These are phyloP conservation scores for Phytophthora fragariaefolia DNA, from an alignment of 352 stramenopile species.

Conservation along the genomic window DNA sequence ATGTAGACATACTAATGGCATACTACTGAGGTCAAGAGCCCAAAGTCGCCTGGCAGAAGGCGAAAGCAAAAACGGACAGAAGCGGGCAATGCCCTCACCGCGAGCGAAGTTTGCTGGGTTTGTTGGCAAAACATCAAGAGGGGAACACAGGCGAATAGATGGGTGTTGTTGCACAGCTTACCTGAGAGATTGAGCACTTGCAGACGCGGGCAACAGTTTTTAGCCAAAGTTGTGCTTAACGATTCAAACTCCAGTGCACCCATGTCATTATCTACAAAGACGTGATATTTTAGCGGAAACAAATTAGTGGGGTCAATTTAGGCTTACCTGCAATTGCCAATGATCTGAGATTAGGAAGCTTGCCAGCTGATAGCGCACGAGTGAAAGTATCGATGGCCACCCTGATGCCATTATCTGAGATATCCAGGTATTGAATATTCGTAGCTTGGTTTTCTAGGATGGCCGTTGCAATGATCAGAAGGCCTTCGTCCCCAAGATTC, in stretches of 20 bases:
- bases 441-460: conserved; percentile 21
- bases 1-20: conserved; percentile 9
- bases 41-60: conserved; percentile 36
- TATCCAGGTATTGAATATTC: conserved; percentile 35
- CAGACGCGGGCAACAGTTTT: conserved; percentile 32
- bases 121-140: neutral
- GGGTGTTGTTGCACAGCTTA: conserved; percentile 9
- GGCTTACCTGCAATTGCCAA: conserved; percentile 37
- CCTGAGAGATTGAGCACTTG: conserved; percentile 51
- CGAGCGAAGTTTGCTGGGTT: conserved; percentile 51
- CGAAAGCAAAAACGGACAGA: conserved; percentile 50
- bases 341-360: conserved; percentile 29
- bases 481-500: conserved; percentile 34
- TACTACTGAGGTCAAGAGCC: conserved; percentile 60
- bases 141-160: neutral
- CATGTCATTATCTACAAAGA: conserved; percentile 45
- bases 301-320: neutral
- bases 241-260: conserved; percentile 44
- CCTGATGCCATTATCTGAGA: conserved; percentile 41
- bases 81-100: conserved; percentile 50
- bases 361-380: conserved; percentile 15
- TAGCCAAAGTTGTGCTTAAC: conserved; percentile 30
- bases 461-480: conserved; percentile 23
- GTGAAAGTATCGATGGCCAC: conserved; percentile 39
- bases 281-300: neutral